Percentiles rank a stretch among this genome's conserved stretches.
Evolutionary conservation across 352 stramenopile genomes (phyloP).

Genomic region (Pythium aphanidermatum): DNA sequence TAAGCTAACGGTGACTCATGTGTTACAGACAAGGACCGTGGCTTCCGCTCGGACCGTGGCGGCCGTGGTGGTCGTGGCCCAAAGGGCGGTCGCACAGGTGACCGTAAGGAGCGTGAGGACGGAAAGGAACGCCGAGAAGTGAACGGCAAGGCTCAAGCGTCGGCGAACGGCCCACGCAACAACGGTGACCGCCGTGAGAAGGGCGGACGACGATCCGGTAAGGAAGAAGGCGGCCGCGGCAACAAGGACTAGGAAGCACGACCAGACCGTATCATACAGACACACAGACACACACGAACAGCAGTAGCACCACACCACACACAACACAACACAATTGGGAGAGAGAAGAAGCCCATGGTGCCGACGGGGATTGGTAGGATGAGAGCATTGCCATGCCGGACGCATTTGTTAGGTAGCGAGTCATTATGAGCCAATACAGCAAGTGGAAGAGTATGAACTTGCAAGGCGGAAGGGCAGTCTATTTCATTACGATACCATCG

Average conservation of each 20-base stretch:
- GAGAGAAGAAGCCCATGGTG: constrained; percentile 35
- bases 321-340: constrained; percentile 17
- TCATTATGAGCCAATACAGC: constrained; percentile 14
- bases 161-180: constrained; percentile 27
- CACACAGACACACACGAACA: constrained; percentile 17
- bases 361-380: no score
- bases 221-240: constrained; percentile 43
- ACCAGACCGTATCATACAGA: constrained; percentile 22
- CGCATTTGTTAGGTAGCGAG: constrained; percentile 19
- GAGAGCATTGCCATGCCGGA: no score
- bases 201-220: constrained; percentile 55
- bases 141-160: constrained; percentile 22
- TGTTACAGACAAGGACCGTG: constrained; percentile 34
- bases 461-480: constrained; percentile 13
- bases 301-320: constrained; percentile 17
- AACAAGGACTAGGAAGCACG: constrained; percentile 7
- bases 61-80: constrained; percentile 40
- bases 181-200: constrained; percentile 47
- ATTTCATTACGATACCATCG: constrained; percentile 18
- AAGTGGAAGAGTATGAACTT: constrained; percentile 9
- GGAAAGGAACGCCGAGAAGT: constrained; percentile 30
- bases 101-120: constrained; percentile 66
- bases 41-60: constrained; percentile 52
- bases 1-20: neutral
- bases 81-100: constrained; percentile 38